These are phyloP conservation scores for Wallacemonas sp. DNA, from an alignment of 208 protist species.

Conservation along the genomic window DNA sequence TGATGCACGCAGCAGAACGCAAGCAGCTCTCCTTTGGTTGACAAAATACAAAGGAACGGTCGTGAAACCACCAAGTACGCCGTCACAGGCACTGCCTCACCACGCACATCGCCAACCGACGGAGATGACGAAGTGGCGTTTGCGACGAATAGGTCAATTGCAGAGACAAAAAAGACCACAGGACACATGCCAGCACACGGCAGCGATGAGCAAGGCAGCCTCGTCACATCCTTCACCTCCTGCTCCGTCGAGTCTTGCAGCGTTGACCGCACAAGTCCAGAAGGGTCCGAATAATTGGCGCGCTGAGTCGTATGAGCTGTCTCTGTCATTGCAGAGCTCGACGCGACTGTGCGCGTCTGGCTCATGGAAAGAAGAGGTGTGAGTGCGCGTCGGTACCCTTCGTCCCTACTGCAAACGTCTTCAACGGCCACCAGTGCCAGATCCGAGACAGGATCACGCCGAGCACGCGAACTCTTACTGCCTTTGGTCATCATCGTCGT, in stretches of 20 bases:
- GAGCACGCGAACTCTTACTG: too few species aligned
- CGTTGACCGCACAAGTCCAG: neutral
- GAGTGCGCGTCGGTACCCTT: neutral
- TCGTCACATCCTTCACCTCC: too few species aligned
- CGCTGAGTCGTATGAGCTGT: too few species aligned
- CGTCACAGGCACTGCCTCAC: neutral
- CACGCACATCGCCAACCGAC: neutral
- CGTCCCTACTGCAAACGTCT: neutral
- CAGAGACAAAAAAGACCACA: neutral
- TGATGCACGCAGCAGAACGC: neutral
- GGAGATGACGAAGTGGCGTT: neutral
- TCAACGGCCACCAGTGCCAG: neutral
- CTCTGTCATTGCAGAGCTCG: too few species aligned
- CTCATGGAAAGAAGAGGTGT: conserved; percentile 3
- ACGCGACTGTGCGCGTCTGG: too few species aligned
- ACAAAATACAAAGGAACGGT: neutral
- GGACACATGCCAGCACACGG: neutral
- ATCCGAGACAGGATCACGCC: conserved; percentile 3
- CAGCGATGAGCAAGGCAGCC: neutral
- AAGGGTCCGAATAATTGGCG: too few species aligned
- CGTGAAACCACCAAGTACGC: conserved; percentile 6
- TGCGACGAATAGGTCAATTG: neutral
- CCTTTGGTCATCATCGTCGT: too few species aligned
- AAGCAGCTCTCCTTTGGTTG: neutral
- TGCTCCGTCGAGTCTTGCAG: neutral